Percentiles rank a stretch among this genome's conserved stretches.
phyloP scores from a whole-genome alignment of 2,329 filamentous ascomycete genomes.

The Alternaria postmessia region DNA sequence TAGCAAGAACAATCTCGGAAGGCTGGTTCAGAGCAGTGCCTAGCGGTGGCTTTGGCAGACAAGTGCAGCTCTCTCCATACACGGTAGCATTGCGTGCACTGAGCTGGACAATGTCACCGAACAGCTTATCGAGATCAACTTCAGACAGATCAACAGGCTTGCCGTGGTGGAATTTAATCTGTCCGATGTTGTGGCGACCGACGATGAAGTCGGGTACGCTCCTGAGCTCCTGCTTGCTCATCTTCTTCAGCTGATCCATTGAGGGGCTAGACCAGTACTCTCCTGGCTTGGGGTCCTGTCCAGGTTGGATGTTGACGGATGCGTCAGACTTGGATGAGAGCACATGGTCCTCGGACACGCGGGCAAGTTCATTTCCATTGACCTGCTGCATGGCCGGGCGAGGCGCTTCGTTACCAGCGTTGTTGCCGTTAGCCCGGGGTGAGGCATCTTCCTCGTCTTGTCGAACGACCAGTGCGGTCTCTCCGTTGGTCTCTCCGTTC shows the following conservation, averaged over 20 bases:
- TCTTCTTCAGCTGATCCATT: conserved; percentile 75
- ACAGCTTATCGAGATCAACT: conserved; percentile 82
- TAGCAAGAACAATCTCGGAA: conserved; percentile 84
- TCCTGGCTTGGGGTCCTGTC: conserved; percentile 67
- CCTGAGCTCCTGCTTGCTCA: conserved; percentile 82
- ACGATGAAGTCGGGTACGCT: conserved; percentile 79
- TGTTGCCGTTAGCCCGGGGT: conserved; percentile 60
- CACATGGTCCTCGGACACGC: conserved; percentile 76
- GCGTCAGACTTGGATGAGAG: conserved; percentile 48
- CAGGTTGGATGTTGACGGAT: conserved; percentile 40
- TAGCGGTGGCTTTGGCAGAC: conserved; percentile 75
- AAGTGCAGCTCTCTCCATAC: conserved; percentile 65
- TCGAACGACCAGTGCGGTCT: conserved; percentile 59
- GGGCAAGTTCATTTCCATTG: conserved; percentile 77
- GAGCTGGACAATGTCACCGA: conserved; percentile 77
- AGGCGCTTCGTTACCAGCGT: conserved; percentile 46
- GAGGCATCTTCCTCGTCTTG: conserved; percentile 60
- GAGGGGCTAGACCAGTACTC: conserved; percentile 87
- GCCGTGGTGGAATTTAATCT: conserved; percentile 73
- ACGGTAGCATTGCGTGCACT: conserved; percentile 84
- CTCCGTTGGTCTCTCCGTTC: conserved; percentile 53
- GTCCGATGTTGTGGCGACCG: conserved; percentile 81
- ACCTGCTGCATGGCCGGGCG: conserved; percentile 74
- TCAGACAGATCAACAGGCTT: conserved; percentile 76
- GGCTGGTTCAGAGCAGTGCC: conserved; percentile 94